Conservation (phyloP, 1,284 basidiomycete genomes). For the Puccinia brachypodii region DNA sequence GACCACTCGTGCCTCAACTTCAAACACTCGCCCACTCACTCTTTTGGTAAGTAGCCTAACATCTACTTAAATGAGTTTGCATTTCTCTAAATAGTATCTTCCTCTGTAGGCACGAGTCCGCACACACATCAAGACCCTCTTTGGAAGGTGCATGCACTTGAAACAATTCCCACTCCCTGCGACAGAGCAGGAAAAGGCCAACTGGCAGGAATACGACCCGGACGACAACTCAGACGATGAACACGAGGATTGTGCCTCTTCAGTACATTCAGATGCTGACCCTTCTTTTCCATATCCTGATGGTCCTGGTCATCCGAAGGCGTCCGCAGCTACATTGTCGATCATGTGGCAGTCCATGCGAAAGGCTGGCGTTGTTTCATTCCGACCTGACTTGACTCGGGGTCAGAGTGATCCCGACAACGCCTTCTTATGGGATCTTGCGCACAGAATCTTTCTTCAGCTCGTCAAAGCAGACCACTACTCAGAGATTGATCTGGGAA, state of each 20-base stretch:
- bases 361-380: conserved; percentile 13
- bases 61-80: background rate
- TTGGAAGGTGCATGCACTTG: conserved; percentile 12
- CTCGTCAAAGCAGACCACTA: conserved; percentile 24
- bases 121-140: conserved; percentile 16
- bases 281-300: conserved; percentile 26
- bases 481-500: conserved; percentile 18
- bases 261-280: background rate
- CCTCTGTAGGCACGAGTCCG: conserved; percentile 22
- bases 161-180: conserved; percentile 24
- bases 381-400: conserved; percentile 32
- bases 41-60: conserved; percentile 6
- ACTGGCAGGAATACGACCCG: conserved; percentile 9
- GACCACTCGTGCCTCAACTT: background rate
- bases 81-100: background rate
- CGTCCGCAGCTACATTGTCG: conserved; percentile 9
- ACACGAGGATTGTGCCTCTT: background rate
- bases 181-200: conserved; percentile 9
- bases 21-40: background rate
- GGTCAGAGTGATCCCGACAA: background rate
- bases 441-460: conserved; percentile 10
- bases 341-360: conserved; percentile 42
- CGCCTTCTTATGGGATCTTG: conserved; percentile 18
- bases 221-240: background rate
- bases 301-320: conserved; percentile 32